Evolutionary conservation across 805 yeast genomes (phyloP).

Genomic region (Metschnikowia reukaufii): DNA sequence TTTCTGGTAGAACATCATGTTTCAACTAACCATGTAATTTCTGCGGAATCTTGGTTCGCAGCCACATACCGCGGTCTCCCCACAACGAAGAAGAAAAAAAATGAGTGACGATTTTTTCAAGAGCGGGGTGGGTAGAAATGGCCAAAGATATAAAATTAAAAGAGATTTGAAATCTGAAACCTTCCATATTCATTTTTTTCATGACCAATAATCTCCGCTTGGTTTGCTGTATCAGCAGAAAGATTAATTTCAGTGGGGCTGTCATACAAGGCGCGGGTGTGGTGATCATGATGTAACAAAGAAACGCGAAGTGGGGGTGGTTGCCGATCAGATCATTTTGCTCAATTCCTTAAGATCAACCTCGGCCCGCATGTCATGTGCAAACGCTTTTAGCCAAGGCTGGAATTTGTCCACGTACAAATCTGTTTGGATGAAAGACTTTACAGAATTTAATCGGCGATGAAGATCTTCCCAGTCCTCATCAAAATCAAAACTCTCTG

Average conservation of each 20-base stretch:
- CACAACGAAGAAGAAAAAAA: no score
- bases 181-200: no score
- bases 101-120: no score
- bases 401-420: conserved; percentile 46
- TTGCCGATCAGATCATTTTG: conserved; percentile 21
- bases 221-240: neutral
- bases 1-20: neutral
- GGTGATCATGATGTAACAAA: neutral
- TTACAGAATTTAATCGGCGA: conserved; percentile 38
- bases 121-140: no score
- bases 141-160: no score
- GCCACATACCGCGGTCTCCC: neutral
- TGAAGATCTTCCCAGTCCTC: conserved; percentile 30
- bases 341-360: conserved; percentile 51
- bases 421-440: conserved; percentile 38
- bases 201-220: no score
- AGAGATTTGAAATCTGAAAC: no score
- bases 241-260: neutral
- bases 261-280: neutral
- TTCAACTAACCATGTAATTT: neutral
- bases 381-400: conserved; percentile 41
- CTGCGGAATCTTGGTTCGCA: neutral
- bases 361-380: conserved; percentile 55
- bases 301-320: conserved; percentile 1
- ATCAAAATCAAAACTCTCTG: conserved; percentile 15